Evolutionary conservation across 805 yeast genomes (phyloP), one percentile per base, ranked within the genome.

Genomic region (Schizosaccharomyces osmophilus): DNA sequence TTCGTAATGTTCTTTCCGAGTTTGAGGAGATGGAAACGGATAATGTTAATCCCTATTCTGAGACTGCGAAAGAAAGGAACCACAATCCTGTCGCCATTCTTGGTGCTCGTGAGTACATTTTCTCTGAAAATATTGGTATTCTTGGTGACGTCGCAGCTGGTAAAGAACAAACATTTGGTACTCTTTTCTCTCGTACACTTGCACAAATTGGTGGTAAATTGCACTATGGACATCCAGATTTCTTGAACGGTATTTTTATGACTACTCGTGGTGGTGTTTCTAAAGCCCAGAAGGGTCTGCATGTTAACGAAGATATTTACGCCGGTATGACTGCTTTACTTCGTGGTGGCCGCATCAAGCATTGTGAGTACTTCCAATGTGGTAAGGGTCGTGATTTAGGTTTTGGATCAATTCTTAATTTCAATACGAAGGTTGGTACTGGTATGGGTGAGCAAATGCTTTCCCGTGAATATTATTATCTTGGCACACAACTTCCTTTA

Each of bases 381-480:
- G 97, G 97, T 41, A 90, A 90, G 70, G 97, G 97, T 0, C 78
- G 97, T 70, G 97, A 90, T 74, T 74, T 90, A 62, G 97, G 97
- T 2, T 90, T 90, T 73, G 84, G 88, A 0, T 86, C 96, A 0
- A 88, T 90, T 65, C 75, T 90, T 66, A 90, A 89, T 69, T 90
- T 90, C 74, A 90, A 96, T 0, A 84, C 95, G 1, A 90, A 90
- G 73, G 89, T 90, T 69, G 97, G 97, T 2, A 93, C 95, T 55
- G 97, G 97, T 60, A 90, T 90, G 97, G 97, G 97, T 8, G 97
- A 90, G 70, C 97, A 90, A 71, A 79, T 89, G 71, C 73, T 90
- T 42, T 87, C 95, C 5, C 78, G 97, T 68, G 97, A 90, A 68
- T 87, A 89, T 72, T 90, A 83, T 70, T 87, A 86, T 71, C 71